Evolutionary conservation across 345 rosid genomes (phyloP), one percentile per base, ranked within the genome.

Genomic region (Cardiospermum halicacabum): DNA sequence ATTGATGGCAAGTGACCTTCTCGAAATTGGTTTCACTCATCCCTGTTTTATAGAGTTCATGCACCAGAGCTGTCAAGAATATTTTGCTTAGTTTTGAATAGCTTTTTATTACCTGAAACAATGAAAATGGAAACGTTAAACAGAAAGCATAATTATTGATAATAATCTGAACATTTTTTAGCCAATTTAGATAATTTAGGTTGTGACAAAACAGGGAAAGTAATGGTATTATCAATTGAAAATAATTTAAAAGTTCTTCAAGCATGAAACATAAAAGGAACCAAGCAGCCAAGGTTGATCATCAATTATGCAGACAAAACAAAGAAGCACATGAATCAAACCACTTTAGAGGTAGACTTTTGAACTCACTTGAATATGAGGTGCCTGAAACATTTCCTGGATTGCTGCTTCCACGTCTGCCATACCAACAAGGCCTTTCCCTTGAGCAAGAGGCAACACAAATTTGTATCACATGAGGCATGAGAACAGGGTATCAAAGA

Each of bases 311-410:
- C 30, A 40, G 36, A 13, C 28, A 6, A 3, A 3, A 15, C 28
- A 11, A 62, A 12, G 15, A 6, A 62, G 36, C 32, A 45, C 22
- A 66, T 28, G 10, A 28, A 42, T 27, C 8, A 54, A 15, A 15
- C n/a, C 32, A 39, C 31, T 15, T 5, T 47, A 0, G 7, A 11
- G 11, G 21, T 22, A 36, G 22, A 66, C 16, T 53, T 71, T 49
- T 49, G 53, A 69, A 81, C 87, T 80, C 68, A 88, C 97, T 81
- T 86, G 97, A 72, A 93, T 82, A 79, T 93, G 97, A 74, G 98
- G 98, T 56, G 97, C 94, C 70, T 91, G 98, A 72, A 93, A 90
- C 97, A 93, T 90, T 68, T 90, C 98, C 72, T 93, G 90, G 59
- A 88, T 91, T 19, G 98, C 97, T 42, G 92, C 82, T 72, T 93